Percentiles rank a stretch among this genome's conserved stretches.
phyloP scores from a whole-genome alignment of 257 asterid genomes.

The Penstemon eatonii region DNA sequence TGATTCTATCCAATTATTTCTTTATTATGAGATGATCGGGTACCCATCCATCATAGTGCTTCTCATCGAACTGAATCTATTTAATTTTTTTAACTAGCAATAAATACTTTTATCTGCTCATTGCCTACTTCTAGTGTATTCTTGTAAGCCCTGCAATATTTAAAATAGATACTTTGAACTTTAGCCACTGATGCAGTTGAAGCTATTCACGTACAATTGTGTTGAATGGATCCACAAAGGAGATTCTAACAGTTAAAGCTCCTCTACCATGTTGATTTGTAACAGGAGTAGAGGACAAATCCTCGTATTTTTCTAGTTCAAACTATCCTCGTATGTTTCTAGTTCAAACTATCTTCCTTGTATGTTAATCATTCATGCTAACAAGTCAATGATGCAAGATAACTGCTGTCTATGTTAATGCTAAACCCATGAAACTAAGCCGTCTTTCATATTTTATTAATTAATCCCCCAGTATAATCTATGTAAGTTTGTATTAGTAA shows the following conservation, averaged over 20 bases:
- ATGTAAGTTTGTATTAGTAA: background rate
- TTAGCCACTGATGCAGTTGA: constrained; percentile 17
- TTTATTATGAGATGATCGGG: constrained; percentile 10
- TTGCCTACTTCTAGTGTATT: constrained; percentile 10
- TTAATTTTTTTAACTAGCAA: constrained; percentile 13
- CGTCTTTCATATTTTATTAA: background rate
- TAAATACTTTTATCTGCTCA: constrained; percentile 9
- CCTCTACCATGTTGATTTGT: constrained; percentile 5
- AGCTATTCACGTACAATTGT: constrained; percentile 3
- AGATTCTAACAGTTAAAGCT: constrained; percentile 1
- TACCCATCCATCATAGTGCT: background rate
- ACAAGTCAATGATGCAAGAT: background rate
- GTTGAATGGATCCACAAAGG: constrained; percentile 16
- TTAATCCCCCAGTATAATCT: background rate
- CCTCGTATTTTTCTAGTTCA: background rate
- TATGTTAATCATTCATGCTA: background rate
- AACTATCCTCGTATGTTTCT: background rate
- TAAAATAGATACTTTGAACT: background rate
- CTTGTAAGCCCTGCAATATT: constrained; percentile 5
- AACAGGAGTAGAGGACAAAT: background rate
- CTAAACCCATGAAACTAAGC: background rate
- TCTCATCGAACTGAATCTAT: constrained; percentile 8
- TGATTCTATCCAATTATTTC: background rate
- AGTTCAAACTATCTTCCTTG: background rate
- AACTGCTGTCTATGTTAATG: background rate